Percentiles rank a stretch among this genome's conserved stretches.
phyloP scores from a whole-genome alignment of 148 eudicot genomes.

The Oxyria digyna region DNA sequence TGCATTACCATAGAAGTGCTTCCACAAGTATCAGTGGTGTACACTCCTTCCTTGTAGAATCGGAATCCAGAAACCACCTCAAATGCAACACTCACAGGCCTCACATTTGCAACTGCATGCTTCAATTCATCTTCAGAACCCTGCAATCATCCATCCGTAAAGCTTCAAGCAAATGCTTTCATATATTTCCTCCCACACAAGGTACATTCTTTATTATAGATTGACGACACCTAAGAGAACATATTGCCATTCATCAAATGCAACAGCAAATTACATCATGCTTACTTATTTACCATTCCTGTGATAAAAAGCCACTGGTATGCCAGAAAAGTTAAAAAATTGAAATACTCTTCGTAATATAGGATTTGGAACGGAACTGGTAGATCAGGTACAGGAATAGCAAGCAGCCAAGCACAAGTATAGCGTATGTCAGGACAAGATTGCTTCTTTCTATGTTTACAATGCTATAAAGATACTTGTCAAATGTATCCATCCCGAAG shows the following conservation, averaged over 20 bases:
- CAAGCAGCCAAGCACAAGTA: neutral
- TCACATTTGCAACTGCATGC: constrained; percentile 77
- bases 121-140: constrained; percentile 95
- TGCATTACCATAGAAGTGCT: constrained; percentile 76
- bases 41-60: constrained; percentile 75
- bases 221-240: neutral
- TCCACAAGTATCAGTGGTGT: constrained; percentile 77
- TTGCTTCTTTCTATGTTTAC: neutral
- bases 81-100: constrained; percentile 97
- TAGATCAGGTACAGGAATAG: neutral
- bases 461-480: neutral
- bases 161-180: neutral
- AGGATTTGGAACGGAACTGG: neutral
- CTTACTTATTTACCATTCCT: neutral
- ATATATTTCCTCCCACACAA: neutral
- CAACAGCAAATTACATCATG: neutral
- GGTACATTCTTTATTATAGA: neutral
- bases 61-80: constrained; percentile 63
- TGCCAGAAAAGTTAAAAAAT: neutral
- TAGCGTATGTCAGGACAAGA: neutral
- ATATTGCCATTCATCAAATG: neutral
- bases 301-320: neutral
- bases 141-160: constrained; percentile 19
- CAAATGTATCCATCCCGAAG: neutral
- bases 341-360: neutral